phyloP scores from a whole-genome alignment of 1,139 yeast genomes.

The Blastobotrys ciferrii region DNA sequence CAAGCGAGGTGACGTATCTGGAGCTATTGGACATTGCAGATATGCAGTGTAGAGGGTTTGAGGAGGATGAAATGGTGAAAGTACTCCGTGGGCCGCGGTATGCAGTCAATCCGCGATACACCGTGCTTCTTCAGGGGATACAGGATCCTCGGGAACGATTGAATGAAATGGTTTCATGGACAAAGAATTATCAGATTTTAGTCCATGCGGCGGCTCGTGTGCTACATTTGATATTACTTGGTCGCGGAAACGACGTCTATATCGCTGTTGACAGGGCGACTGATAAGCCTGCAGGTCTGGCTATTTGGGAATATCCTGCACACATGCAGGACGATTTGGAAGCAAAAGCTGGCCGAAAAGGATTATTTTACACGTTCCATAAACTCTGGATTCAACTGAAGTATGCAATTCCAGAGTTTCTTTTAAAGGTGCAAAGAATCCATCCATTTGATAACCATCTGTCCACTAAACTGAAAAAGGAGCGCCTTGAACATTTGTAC shows the following conservation, averaged over 20 bases:
- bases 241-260: slow-evolving; percentile 1
- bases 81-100: neutral
- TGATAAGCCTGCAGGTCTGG: neutral
- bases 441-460: no score
- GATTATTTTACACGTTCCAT: neutral
- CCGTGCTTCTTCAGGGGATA: neutral
- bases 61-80: neutral
- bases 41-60: neutral
- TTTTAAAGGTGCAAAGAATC: no score
- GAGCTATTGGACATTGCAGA: neutral
- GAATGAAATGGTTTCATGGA: neutral
- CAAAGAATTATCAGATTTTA: neutral
- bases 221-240: neutral
- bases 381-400: neutral
- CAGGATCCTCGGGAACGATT: slow-evolving; percentile 6
- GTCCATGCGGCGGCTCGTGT: neutral
- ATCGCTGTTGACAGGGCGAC: neutral
- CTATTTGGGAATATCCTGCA: neutral
- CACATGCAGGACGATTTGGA: neutral
- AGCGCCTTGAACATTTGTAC: no score
- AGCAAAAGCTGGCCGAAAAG: neutral
- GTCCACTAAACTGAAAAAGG: no score
- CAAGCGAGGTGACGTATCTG: neutral
- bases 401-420: neutral
- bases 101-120: neutral